These are phyloP conservation scores for Pichia sp. DNA, from an alignment of 1,139 yeast species.

Conservation along the genomic window DNA sequence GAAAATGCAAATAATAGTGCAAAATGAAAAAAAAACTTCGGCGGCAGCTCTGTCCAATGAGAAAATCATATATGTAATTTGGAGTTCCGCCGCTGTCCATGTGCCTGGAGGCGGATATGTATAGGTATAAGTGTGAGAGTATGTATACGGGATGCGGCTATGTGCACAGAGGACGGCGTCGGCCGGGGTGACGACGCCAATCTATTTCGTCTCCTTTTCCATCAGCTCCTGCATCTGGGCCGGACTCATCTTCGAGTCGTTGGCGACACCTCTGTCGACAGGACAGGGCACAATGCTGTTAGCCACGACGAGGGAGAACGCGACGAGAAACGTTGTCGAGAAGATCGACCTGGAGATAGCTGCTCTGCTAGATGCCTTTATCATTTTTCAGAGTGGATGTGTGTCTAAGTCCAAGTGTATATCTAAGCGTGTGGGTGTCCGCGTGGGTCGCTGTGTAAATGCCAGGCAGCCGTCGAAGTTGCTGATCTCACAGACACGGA, in stretches of 20 bases:
- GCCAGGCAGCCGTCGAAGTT: no score
- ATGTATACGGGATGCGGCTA: background rate
- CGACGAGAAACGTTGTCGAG: conserved; percentile 70
- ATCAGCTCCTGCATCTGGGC: conserved; percentile 3
- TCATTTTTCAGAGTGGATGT: conserved; percentile 31
- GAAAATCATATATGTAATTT: background rate
- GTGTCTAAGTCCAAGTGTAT: background rate
- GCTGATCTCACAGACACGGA: no score
- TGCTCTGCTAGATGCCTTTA: conserved; percentile 54
- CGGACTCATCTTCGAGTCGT: conserved; percentile 24
- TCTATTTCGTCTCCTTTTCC: conserved; percentile 2
- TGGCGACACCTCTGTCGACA: conserved; percentile 40
- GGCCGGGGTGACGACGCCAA: background rate
- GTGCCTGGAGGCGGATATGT: background rate
- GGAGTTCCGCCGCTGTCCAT: background rate
- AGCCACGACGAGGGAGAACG: conserved; percentile 65
- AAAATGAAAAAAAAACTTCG: background rate
- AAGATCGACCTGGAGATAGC: conserved; percentile 62
- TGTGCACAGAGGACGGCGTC: background rate
- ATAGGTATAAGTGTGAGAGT: background rate
- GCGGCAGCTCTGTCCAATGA: background rate
- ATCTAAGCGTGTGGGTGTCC: no score
- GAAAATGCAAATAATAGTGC: background rate
- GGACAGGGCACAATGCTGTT: conserved; percentile 76
- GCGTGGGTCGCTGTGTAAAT: background rate